Conservation (phyloP, 2,329 filamentous ascomycete genomes). For the Whalleya microplaca region DNA sequence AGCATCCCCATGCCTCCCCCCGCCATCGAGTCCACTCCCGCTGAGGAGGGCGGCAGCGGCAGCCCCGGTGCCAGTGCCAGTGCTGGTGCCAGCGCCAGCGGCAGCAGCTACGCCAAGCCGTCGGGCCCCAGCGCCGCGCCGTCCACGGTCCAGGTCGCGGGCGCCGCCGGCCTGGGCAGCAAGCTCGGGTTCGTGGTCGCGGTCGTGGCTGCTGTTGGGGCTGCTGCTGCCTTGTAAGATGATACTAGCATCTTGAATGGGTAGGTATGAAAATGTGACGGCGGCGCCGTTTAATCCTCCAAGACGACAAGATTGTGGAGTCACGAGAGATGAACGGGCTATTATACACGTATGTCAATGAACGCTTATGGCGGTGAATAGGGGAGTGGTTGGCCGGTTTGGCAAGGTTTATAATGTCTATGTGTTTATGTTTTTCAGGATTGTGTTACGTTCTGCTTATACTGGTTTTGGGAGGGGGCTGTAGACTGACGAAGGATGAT, state of each 20-base stretch:
- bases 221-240: conserved; percentile 9
- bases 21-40: neutral
- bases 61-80: conserved; percentile 1
- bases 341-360: too few species aligned
- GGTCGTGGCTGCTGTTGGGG: conserved; percentile 15
- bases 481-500: too few species aligned
- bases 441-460: too few species aligned
- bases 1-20: conserved; percentile 1
- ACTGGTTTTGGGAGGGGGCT: too few species aligned
- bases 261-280: too few species aligned
- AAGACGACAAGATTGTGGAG: neutral
- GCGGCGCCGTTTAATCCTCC: conserved; percentile 1
- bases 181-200: conserved; percentile 7
- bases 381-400: too few species aligned
- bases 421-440: too few species aligned
- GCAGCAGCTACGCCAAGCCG: neutral
- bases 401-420: too few species aligned
- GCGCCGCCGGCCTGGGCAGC: conserved; percentile 7
- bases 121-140: conserved; percentile 2
- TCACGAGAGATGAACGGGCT: too few species aligned
- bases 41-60: too few species aligned
- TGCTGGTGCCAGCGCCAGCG: conserved; percentile 4
- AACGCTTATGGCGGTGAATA: too few species aligned
- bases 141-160: conserved; percentile 13
- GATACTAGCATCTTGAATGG: neutral